Conservation (phyloP, 2,329 filamentous ascomycete genomes). For the Coniochaeta ligniaria region DNA sequence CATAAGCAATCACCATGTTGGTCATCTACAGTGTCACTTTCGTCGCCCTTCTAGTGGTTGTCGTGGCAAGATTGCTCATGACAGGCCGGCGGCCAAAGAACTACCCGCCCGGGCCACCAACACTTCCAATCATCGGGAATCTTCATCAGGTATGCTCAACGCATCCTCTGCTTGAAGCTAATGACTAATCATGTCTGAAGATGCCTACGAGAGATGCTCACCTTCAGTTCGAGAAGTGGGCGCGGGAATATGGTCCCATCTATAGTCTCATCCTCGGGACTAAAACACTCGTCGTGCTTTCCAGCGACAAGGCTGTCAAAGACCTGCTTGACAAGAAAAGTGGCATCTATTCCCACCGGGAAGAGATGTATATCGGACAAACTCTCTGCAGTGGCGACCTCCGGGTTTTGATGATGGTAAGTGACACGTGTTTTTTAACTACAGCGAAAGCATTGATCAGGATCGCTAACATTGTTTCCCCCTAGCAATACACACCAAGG, state of each 20-base stretch:
- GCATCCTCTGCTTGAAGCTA: too few species aligned
- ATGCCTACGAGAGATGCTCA: conserved; percentile 15
- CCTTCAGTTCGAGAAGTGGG: conserved; percentile 18
- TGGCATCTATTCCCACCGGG: conserved; percentile 16
- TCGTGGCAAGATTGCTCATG: conserved; percentile 11
- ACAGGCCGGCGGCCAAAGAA: conserved; percentile 14
- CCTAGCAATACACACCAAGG: conserved; percentile 7
- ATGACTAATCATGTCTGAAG: conserved; percentile 1
- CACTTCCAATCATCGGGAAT: conserved; percentile 18
- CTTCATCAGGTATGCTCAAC: conserved; percentile 12
- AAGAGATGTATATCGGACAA: conserved; percentile 16
- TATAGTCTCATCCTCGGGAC: conserved; percentile 18
- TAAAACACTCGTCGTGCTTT: conserved; percentile 14
- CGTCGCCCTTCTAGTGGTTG: conserved; percentile 8
- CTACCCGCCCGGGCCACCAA: conserved; percentile 18
- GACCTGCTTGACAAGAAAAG: conserved; percentile 18
- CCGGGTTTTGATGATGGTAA: conserved; percentile 15
- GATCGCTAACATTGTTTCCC: not conserved
- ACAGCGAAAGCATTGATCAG: too few species aligned
- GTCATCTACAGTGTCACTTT: conserved; percentile 8
- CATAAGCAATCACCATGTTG: not conserved
- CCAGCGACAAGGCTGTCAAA: conserved; percentile 17
- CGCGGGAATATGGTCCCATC: conserved; percentile 15
- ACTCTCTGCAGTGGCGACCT: conserved; percentile 15
- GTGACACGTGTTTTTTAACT: not conserved